Evolutionary conservation across 2,329 filamentous ascomycete genomes (phyloP), one percentile per base, ranked within the genome.

Genomic region (Colletotrichum tamarilloi): DNA sequence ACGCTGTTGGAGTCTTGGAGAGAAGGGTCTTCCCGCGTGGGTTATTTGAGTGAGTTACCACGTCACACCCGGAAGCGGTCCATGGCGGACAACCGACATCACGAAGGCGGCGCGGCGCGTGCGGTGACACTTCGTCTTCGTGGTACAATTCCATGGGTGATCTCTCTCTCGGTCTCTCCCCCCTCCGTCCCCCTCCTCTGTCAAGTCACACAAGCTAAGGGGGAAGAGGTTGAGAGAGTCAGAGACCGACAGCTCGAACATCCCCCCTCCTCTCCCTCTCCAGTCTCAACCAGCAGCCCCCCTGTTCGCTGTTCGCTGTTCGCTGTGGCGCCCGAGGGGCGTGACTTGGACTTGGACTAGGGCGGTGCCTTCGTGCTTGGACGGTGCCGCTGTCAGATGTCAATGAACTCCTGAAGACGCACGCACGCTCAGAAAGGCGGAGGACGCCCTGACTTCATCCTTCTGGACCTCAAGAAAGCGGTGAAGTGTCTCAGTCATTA

Each of bases 351-450:
- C 69, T 65, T 68, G 11, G 58, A 53, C 69, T 68, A 62, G 49
- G 56, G 30, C 35, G 53, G 42, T 30, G 46, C 32, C 16, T 49
- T 49, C 19, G 35, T 58, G 38, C 38, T 49, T 62, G 16, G 24
- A 65, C 70, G 62, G 68, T 71, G 67, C 62, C 62, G 71, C 71
- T 73, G 67, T 73, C 71, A 73, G 71, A 73, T 71, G 71, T 66
- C 49, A 66, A 70, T 42, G 49, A 16, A 46, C 38, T 52, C 32
- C 19, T 26, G 42, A 32, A 64, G 30, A 35, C 62, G 35, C n/a
- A 55, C 42, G 30, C n/a, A 70, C 32, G 30, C 30, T 32, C 30
- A 55, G 53, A 19, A 60, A 56, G 35, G 59, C 53, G 56, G 55
- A 38, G 56, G 30, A 14, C 24, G 38, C 16, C 16, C 9, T 19